Evolutionary conservation across 306 rosid genomes (phyloP).

Genomic region (Rosa multiflora): DNA sequence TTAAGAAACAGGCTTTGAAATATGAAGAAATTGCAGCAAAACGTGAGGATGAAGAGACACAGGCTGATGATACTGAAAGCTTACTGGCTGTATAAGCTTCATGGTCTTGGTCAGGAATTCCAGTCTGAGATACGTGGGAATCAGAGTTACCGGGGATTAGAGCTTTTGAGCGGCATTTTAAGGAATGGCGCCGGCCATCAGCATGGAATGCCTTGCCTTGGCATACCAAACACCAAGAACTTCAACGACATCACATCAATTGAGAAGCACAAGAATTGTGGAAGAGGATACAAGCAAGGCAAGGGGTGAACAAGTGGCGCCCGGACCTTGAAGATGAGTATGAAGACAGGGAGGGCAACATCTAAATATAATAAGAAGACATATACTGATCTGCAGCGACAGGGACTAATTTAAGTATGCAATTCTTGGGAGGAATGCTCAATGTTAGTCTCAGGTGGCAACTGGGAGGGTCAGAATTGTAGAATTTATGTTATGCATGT

Average conservation of each 20-base stretch:
- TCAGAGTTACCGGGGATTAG: conserved; percentile 98
- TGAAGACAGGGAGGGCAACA: conserved; percentile 94
- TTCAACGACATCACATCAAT: conserved; percentile 94
- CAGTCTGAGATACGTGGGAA: conserved; percentile 98
- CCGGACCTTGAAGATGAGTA: conserved; percentile 16
- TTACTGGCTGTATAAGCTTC: conserved; percentile 96
- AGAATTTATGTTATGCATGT: neutral
- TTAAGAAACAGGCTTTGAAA: too few relatives aligned
- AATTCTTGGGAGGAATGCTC: neutral
- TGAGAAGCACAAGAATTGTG: too few relatives aligned
- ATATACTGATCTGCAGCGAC: conserved; percentile 85
- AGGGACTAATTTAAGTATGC: conserved; percentile 69
- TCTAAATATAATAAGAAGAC: conserved; percentile 83
- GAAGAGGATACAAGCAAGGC: too few relatives aligned
- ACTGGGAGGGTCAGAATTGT: neutral
- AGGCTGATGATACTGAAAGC: conserved; percentile 81
- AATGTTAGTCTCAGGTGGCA: neutral
- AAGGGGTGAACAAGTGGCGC: too few relatives aligned
- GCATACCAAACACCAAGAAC: conserved; percentile 96
- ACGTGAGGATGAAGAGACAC: conserved; percentile 94
- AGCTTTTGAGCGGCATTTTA: conserved; percentile 96
- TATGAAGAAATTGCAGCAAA: conserved; percentile 62
- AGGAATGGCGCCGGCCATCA: conserved; percentile 95
- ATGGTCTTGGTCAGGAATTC: conserved; percentile 99
- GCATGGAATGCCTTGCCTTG: conserved; percentile 99